Evolutionary conservation across 805 yeast genomes (phyloP), one percentile per base, ranked within the genome.

Genomic region (Naumovozyma baii): DNA sequence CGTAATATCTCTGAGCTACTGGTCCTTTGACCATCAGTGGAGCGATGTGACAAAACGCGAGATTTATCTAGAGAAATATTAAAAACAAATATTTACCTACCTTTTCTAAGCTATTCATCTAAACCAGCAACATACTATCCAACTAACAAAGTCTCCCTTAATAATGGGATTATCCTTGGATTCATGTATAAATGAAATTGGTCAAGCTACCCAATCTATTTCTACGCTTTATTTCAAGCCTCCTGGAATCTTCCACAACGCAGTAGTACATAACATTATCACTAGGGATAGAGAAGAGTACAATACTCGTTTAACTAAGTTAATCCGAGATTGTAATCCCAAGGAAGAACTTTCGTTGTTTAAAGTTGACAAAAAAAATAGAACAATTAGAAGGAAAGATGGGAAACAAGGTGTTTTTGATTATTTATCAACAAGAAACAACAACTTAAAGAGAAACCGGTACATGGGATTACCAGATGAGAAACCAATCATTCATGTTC

Each of bases 231-330:
- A 73, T 39, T 79, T 79, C 55, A 57, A 67, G 16, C 66, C 70
- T 0, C 75, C 83, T 0, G 84, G 85, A 0, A 70, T 76, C 3
- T 80, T 80, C 55, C 74, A 81, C 31, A 80, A 80, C 50, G 80
- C 86, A 2, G 61, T 78, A 14, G 66, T 76, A 8, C 60, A 67
- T 18, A 41, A 42, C 25, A 37, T 46, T 59, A 64, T 36, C 76
- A 77, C 10, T 66, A 67, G 20, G 7, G 37, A 38, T 18, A 37
- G 39, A 9, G 50, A 49, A 15, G 43, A 43, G 18, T 39, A 40
- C 5, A 44, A 46, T 13, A 44, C 41, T 9, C 50, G 50, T 19
- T 76, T 78, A 41, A 75, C 79, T 2, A 61, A 68, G 16, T 59
- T 80, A n/a, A 59, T 80, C 16, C 66, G 80, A 47, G 86, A 80